A percentile compares a stretch with the other conserved stretches of the same genome.
Evolutionary conservation across 768 basidiomycete genomes (phyloP).

Genomic region (Serendipita sp.): DNA sequence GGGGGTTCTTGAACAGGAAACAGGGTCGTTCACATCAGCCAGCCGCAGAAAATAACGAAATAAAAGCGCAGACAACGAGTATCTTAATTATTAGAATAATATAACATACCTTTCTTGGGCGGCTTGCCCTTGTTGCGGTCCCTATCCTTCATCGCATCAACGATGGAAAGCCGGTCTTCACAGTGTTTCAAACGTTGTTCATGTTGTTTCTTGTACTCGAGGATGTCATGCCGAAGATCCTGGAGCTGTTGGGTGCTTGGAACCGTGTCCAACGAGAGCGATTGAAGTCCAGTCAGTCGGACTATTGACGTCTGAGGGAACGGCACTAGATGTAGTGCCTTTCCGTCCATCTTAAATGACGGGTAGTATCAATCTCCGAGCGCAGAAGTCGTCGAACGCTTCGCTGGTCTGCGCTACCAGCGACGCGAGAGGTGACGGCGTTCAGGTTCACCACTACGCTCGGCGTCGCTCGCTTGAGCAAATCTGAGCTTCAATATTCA

Average conservation of each 20-base stretch:
- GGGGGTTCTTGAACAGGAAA: background rate
- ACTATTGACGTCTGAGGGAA: background rate
- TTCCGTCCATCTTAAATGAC: background rate
- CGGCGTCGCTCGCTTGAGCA: too few relatives aligned
- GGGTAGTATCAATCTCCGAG: background rate
- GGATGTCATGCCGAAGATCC: background rate
- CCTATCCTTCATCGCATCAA: constrained; percentile 1
- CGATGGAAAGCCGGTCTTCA: background rate
- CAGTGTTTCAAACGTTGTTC: constrained; percentile 3
- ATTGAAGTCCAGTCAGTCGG: background rate
- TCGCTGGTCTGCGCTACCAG: background rate
- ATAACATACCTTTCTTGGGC: constrained; percentile 2
- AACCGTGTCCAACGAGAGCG: background rate
- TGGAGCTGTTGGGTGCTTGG: background rate
- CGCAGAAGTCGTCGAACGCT: background rate
- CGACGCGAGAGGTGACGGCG: background rate
- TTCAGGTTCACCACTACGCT: background rate
- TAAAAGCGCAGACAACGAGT: background rate
- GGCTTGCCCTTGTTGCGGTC: background rate
- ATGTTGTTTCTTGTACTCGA: constrained; percentile 5
- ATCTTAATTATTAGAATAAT: background rate
- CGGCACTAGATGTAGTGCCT: constrained; percentile 2
- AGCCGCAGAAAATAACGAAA: background rate
- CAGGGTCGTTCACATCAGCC: background rate
- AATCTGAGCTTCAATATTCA: too few relatives aligned